Evolutionary conservation across 2,329 filamentous ascomycete species (phyloP), one percentile per base, ranked within the genome.

Genomic region (Septoria petroselini): DNA sequence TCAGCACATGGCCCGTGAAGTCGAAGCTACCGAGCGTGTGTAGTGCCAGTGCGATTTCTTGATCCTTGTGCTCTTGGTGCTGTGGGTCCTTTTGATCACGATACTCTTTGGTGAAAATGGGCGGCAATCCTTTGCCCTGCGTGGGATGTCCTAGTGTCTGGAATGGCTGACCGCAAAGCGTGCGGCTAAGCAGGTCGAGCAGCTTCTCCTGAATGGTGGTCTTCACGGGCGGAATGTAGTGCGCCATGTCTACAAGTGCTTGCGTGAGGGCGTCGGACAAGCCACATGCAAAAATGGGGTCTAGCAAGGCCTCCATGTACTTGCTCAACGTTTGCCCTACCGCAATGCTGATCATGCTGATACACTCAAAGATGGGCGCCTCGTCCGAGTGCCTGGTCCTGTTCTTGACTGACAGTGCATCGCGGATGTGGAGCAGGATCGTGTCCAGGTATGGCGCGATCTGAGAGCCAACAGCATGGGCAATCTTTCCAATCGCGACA

Each of bases 11-110:
- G 1, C 88, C 83, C 27, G 76, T 85, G 65, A 98, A 98, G 68
- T 98, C 93, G 63, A 98, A 98, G 66, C 90, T 96, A n/a, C 93
- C 94, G 0, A 98, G 76, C 0, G 94, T 98, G 63, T 95, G 91
- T 12, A 98, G 78, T 3, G 93, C 93, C 44, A 98, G 76, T 57
- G 94, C 94, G 55, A 98, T 88, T 67, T 98, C 91, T 7, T 84
- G 77, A 67, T 94, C 91, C 52, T 85, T 76, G 46, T 78, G 83
- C 59, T 94, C 89, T 55, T 88, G 84, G n/a, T 85, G 85, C 39
- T 85, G 79, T 0, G 86, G 84, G 58, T 95, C 88, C 64, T 93
- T 88, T 52, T 84, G 86, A 61, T 97, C 93, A 61, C 91, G 91
- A 14, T 66, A 62, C 12, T 68, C 66, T 41, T 64, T 67, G 11